phyloP scores from a whole-genome alignment of 2,329 filamentous ascomycete genomes.

The Aspergillus sergii region DNA sequence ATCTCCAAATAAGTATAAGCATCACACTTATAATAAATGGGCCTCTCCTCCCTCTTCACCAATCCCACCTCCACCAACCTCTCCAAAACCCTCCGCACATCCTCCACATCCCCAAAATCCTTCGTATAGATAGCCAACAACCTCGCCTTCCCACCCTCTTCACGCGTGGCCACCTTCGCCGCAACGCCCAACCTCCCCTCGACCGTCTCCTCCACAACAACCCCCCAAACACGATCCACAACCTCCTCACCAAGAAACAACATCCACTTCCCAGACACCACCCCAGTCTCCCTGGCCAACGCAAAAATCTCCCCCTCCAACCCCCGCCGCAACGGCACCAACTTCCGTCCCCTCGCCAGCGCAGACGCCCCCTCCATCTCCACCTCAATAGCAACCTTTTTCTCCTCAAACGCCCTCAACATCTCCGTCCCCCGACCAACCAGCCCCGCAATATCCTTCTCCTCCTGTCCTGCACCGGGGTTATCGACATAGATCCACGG shows the following conservation, averaged over 20 bases:
- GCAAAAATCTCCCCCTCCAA: constrained; percentile 60
- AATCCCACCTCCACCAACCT: constrained; percentile 66
- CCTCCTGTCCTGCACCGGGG: constrained; percentile 46
- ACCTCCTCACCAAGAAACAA: constrained; percentile 24
- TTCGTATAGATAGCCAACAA: constrained; percentile 78
- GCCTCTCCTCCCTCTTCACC: constrained; percentile 43
- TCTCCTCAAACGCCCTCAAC: constrained; percentile 51
- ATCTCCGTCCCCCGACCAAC: constrained; percentile 58
- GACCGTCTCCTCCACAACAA: constrained; percentile 67
- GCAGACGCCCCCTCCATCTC: constrained; percentile 48
- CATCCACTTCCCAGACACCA: constrained; percentile 65
- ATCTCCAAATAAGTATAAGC: constrained; percentile 70
- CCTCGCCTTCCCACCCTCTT: constrained; percentile 44
- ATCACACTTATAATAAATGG: constrained; percentile 80
- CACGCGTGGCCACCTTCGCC: constrained; percentile 71
- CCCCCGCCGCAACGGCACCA: constrained; percentile 45
- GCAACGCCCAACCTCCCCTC: constrained; percentile 70
- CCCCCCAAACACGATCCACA: constrained; percentile 52
- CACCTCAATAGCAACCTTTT: constrained; percentile 53
- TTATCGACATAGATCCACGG: constrained; percentile 77
- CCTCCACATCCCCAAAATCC: constrained; percentile 69
- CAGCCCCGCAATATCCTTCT: constrained; percentile 53
- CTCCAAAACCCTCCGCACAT: constrained; percentile 69
- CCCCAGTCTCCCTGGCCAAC: constrained; percentile 61
- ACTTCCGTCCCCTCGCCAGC: constrained; percentile 39